Evolutionary conservation across 2,329 filamentous ascomycete species (phyloP), one percentile per base, ranked within the genome.

Genomic region (Colletotrichum kahawae): DNA sequence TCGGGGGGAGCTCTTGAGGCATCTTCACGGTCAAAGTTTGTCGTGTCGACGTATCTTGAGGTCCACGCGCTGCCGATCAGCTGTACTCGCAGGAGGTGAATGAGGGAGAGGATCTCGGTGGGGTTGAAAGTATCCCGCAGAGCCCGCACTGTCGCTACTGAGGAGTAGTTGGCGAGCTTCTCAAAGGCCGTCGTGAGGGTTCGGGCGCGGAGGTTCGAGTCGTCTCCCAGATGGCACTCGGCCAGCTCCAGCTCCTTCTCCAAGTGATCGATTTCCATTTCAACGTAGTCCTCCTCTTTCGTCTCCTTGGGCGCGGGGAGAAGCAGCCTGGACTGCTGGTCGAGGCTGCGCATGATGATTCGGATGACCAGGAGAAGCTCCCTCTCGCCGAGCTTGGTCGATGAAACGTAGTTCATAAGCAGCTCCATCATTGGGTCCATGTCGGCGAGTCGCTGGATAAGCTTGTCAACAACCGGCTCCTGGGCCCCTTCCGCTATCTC

Each of bases 51-150:
- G 82, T 95, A 95, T 27, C 91, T 88, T 21, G 92, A 90, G 1
- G 93, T 95, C 94, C 94, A 96, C 36, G 93, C 92, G 72, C 94
- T 94, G 77, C 92, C 91, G 67, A 92, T 91, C 60, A 96, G 88
- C 84, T 96, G 93, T 77, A 93, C 88, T 71, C 94, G 92, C 34
- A 96, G 87, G 7, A 95, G 87, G 78, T 93, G 90, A 78, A 96
- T 93, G 68, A 96, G 88, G 43, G 92, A 92, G 13, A 95, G 86
- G 29, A 94, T 91, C 78, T 96, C 93, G 77, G 93, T 89, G 4
- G 91, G 92, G 63, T 90, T 88, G 75, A 95, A 90, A 33, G 89
- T 89, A 13, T 88, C 87, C 54, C 93, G 92, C 59, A 96, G 88
- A 4, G 91, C 90, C 68, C 89, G 88, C 62, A 93, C 90, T 56